These are phyloP conservation scores for Solanum microdontum DNA, from an alignment of 257 asterid genomes.

Conservation along the genomic window DNA sequence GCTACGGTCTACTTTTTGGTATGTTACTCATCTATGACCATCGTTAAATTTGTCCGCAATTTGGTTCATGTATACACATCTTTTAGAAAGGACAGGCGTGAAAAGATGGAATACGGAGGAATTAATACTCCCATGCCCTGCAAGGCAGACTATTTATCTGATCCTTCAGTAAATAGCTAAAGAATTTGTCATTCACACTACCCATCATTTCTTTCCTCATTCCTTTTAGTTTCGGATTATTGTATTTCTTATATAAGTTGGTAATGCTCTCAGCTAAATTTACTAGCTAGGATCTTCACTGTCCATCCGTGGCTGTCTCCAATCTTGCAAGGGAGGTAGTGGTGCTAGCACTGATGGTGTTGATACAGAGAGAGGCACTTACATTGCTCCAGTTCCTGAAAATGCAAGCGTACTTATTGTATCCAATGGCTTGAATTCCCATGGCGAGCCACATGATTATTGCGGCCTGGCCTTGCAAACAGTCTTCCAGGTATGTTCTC, in stretches of 20 bases:
- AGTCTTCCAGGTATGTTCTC: slow-evolving; percentile 51
- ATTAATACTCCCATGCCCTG: neutral
- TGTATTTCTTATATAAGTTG: neutral
- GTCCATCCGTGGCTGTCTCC: slow-evolving; percentile 48
- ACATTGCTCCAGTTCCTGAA: slow-evolving; percentile 29
- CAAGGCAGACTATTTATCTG: neutral
- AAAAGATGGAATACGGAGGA: neutral
- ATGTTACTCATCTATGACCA: slow-evolving; percentile 19
- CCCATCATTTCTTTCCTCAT: neutral
- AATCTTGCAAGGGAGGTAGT: slow-evolving; percentile 9
- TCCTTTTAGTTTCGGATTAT: neutral
- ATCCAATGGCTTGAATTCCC: slow-evolving; percentile 16
- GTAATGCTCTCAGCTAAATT: slow-evolving; percentile 3
- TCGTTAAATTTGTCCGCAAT: neutral
- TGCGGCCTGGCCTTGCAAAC: slow-evolving; percentile 56
- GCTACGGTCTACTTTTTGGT: slow-evolving; percentile 83
- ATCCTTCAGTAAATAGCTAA: neutral
- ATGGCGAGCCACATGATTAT: slow-evolving; percentile 19
- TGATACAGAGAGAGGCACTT: slow-evolving; percentile 29
- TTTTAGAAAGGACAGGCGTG: neutral
- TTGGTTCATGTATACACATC: neutral
- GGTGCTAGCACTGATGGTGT: slow-evolving; percentile 11
- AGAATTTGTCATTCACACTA: neutral
- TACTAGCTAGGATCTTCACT: slow-evolving; percentile 51
- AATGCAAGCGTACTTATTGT: slow-evolving; percentile 10